A percentile compares a stretch with the other conserved stretches of the same genome.
Conservation (phyloP, 495 filamentous ascomycete genomes). For the Trichodelitschia bisporula region DNA sequence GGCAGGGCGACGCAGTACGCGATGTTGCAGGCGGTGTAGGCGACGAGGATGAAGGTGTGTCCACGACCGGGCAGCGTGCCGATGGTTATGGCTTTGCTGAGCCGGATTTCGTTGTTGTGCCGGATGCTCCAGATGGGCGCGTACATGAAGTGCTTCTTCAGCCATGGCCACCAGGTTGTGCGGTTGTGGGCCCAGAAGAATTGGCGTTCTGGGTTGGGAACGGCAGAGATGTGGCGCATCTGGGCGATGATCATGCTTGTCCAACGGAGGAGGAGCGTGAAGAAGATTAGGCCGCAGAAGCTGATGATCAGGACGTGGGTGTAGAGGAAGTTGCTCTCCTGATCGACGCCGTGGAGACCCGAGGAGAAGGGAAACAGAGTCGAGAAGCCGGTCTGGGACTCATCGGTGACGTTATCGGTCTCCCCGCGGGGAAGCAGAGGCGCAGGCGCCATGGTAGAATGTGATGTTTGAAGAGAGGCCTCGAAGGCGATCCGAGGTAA, state of each 20-base stretch:
- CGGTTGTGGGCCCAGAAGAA: constrained; percentile 39
- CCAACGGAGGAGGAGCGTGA: constrained; percentile 29
- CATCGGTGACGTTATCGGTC: too few relatives aligned
- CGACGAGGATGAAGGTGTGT: constrained; percentile 46
- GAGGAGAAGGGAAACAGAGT: too few relatives aligned
- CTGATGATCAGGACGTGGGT: constrained; percentile 15
- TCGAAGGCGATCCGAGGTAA: too few relatives aligned
- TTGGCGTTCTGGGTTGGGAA: constrained; percentile 26
- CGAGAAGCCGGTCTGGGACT: too few relatives aligned
- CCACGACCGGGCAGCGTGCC: constrained; percentile 75
- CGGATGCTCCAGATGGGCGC: constrained; percentile 59
- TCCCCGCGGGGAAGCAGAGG: too few relatives aligned
- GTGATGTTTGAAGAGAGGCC: too few relatives aligned
- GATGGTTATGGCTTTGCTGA: constrained; percentile 68
- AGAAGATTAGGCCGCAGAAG: constrained; percentile 23
- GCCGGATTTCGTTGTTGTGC: constrained; percentile 69
- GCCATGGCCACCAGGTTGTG: constrained; percentile 32
- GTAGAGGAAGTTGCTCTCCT: constrained; percentile 14
- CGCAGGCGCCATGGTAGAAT: too few relatives aligned
- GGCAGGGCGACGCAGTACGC: constrained; percentile 60
- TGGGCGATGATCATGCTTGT: constrained; percentile 37
- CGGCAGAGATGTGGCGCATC: constrained; percentile 44
- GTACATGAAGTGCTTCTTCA: constrained; percentile 67
- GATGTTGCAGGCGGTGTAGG: constrained; percentile 54
- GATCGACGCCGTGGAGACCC: constrained; percentile 17